These are phyloP conservation scores for Trichothecium sympodiale DNA, from an alignment of 2,329 filamentous ascomycete genomes.

Conservation along the genomic window DNA sequence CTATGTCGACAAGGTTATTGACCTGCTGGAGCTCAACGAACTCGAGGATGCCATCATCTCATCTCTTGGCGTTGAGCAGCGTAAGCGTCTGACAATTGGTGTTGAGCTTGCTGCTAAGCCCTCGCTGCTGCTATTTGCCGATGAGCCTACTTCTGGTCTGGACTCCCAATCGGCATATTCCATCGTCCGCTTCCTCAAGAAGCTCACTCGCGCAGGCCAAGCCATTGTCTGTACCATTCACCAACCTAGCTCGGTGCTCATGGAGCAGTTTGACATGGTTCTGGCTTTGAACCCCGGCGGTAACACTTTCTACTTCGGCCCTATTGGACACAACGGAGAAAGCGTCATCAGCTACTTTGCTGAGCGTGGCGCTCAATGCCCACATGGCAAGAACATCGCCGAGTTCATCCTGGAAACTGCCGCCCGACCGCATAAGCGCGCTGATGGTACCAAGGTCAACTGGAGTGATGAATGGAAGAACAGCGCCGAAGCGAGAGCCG, in stretches of 20 bases:
- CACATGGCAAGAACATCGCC: conserved; percentile 39
- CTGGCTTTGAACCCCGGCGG: conserved; percentile 40
- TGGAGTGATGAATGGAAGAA: conserved; percentile 69
- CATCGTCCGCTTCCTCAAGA: conserved; percentile 47
- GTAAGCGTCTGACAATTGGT: conserved; percentile 41
- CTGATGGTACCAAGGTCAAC: conserved; percentile 36
- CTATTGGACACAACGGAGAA: conserved; percentile 34
- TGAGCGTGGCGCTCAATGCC: conserved; percentile 53
- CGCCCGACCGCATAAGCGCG: conserved; percentile 19
- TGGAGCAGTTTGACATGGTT: conserved; percentile 43
- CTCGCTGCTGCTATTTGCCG: conserved; percentile 48
- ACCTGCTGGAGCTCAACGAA: conserved; percentile 51
- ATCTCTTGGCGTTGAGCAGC: conserved; percentile 47
- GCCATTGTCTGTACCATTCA: conserved; percentile 49
- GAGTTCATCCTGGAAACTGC: conserved; percentile 38
- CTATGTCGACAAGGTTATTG: conserved; percentile 54
- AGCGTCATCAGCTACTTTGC: conserved; percentile 39
- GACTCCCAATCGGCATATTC: conserved; percentile 45
- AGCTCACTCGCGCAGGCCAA: conserved; percentile 45
- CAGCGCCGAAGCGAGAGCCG: conserved; percentile 46
- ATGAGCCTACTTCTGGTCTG: conserved; percentile 46
- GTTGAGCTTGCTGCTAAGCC: conserved; percentile 44
- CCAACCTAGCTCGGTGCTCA: conserved; percentile 41
- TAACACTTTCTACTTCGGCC: conserved; percentile 40
- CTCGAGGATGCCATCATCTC: conserved; percentile 50